A percentile compares a stretch with the other conserved stretches of the same genome.
Conservation (phyloP, 169 alveolate genomes). For the Plasmodium reichenowi region DNA sequence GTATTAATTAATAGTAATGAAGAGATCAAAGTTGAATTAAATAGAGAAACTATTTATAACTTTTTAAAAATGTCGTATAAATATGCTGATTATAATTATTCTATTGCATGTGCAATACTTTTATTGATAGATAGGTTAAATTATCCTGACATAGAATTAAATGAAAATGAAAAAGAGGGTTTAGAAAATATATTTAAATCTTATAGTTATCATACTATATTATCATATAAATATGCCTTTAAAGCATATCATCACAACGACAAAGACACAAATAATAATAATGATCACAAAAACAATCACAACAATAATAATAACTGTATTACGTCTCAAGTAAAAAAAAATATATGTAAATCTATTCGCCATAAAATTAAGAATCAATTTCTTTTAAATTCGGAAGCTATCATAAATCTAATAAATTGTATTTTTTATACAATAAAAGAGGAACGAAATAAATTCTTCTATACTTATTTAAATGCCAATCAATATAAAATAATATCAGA, state of each 20-base stretch:
- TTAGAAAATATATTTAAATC: conserved; percentile 29
- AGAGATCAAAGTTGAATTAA: neutral
- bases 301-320: neutral
- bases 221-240: conserved; percentile 35
- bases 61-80: conserved; percentile 25
- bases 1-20: conserved; percentile 5
- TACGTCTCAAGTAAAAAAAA: conserved; percentile 8
- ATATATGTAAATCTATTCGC: conserved; percentile 44
- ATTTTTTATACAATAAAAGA: conserved; percentile 35
- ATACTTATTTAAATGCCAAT: conserved; percentile 45
- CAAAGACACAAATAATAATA: neutral
- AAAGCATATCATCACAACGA: conserved; percentile 21
- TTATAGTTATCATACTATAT: conserved; percentile 18
- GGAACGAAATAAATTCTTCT: conserved; percentile 27
- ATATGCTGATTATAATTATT: conserved; percentile 25
- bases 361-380: conserved; percentile 22
- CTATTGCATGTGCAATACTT: conserved; percentile 38
- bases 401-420: conserved; percentile 48
- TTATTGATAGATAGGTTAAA: conserved; percentile 37
- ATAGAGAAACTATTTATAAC: conserved; percentile 36
- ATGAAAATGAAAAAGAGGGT: conserved; percentile 26
- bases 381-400: conserved; percentile 48
- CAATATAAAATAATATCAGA: conserved; percentile 57
- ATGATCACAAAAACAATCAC: neutral
- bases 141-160: conserved; percentile 27